A percentile compares a stretch with the other conserved stretches of the same genome.
Evolutionary conservation across 305 asterid species (phyloP).

Genomic region (Plantago rigida): DNA sequence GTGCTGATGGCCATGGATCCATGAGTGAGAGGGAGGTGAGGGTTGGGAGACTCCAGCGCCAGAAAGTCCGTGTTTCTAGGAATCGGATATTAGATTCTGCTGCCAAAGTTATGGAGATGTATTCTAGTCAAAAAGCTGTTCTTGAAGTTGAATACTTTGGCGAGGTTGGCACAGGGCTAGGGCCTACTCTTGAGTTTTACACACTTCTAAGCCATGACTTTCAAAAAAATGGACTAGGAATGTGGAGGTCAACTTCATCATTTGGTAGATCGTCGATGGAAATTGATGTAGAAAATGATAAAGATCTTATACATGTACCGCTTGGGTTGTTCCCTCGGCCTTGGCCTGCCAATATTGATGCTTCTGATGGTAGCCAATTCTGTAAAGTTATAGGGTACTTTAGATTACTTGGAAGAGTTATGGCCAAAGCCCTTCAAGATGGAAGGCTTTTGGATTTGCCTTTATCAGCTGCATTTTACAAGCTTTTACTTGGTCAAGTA

Average conservation of each 20-base stretch:
- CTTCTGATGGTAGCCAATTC: slow-evolving; percentile 57
- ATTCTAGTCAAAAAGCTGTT: slow-evolving; percentile 94
- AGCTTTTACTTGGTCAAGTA: slow-evolving; percentile 82
- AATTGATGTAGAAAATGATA: slow-evolving; percentile 21
- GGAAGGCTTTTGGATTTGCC: slow-evolving; percentile 96
- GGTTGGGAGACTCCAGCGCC: slow-evolving; percentile 83
- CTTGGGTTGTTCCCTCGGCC: slow-evolving; percentile 96
- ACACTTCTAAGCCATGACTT: slow-evolving; percentile 92
- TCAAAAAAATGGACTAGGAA: slow-evolving; percentile 69
- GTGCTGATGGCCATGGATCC: slow-evolving; percentile 81
- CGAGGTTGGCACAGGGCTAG: slow-evolving; percentile 98
- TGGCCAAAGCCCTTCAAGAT: slow-evolving; percentile 98
- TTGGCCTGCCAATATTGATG: slow-evolving; percentile 64
- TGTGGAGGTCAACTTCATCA: slow-evolving; percentile 69
- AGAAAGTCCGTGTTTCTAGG: slow-evolving; percentile 96
- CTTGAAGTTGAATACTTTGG: slow-evolving; percentile 99
- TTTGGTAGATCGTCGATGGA: not conserved
- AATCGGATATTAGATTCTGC: slow-evolving; percentile 92
- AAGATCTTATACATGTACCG: slow-evolving; percentile 59
- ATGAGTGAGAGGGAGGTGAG: slow-evolving; percentile 74
- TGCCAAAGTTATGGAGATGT: slow-evolving; percentile 97
- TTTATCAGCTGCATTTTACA: slow-evolving; percentile 70
- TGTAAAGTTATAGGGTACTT: slow-evolving; percentile 61
- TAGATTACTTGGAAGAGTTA: slow-evolving; percentile 79
- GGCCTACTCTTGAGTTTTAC: slow-evolving; percentile 94